phyloP scores from a whole-genome alignment of 2,329 filamentous ascomycete genomes.

The Colletotrichum sp. region DNA sequence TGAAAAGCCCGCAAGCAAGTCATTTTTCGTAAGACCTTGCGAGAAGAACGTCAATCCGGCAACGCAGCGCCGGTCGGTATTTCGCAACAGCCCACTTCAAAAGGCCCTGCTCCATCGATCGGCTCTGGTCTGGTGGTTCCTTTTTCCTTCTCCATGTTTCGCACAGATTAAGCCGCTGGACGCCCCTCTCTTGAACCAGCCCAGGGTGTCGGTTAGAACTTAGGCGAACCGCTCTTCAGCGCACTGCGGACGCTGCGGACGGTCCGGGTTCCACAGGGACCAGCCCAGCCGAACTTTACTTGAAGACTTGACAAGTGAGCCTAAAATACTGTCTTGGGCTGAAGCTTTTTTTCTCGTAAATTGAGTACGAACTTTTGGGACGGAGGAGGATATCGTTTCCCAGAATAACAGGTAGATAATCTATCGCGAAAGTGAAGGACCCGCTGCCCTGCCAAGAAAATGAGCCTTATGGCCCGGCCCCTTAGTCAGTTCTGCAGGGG shows the following conservation, averaged over 20 bases:
- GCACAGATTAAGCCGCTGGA: not conserved
- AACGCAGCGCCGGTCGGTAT: not conserved
- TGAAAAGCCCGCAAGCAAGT: not conserved
- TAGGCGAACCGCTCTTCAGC: constrained; percentile 1
- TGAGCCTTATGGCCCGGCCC: not conserved
- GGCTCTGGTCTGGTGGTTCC: not conserved
- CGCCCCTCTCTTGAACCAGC: not conserved
- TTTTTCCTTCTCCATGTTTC: constrained; percentile 10
- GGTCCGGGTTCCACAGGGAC: not conserved
- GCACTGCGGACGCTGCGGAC: not conserved
- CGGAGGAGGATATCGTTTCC: not conserved
- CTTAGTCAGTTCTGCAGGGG: not conserved
- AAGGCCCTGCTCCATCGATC: constrained; percentile 3
- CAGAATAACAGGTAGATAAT: not conserved
- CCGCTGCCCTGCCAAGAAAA: not conserved
- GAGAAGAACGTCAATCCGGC: not conserved
- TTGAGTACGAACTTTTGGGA: not conserved
- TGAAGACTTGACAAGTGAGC: constrained; percentile 1
- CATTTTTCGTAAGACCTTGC: not conserved
- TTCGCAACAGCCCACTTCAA: not conserved
- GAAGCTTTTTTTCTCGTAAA: not conserved
- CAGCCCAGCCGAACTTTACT: constrained; percentile 8
- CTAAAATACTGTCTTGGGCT: not conserved
- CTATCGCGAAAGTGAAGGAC: not conserved
- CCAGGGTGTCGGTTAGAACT: not conserved